Evolutionary conservation across 2,329 filamentous ascomycete genomes (phyloP), one percentile per base, ranked within the genome.

Genomic region (Aspergillus oerlinghausenensis): DNA sequence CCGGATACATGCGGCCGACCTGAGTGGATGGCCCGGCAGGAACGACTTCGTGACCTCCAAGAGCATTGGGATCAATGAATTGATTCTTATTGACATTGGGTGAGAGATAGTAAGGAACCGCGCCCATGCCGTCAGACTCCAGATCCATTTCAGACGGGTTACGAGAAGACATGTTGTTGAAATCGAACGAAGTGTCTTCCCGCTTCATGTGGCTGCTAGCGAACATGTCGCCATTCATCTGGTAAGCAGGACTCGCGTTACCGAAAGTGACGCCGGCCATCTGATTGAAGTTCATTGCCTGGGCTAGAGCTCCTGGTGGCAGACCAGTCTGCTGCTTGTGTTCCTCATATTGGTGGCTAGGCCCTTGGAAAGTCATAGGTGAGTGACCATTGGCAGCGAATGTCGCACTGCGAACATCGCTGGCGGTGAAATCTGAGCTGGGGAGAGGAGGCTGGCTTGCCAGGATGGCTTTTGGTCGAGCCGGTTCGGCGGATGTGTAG

Each of bases 281-380:
- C 69, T 88, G 82, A 73, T 89, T 92, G 66, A 94, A 84, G 38
- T 89, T 88, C 70, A 94, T 84, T 11, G 92, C 89, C 74, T 85
- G 89, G 45, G 88, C 86, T 61, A 94, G 80, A 52, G 91, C 92
- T 60, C 92, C 92, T 1, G 90, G 88, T 0, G 94, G 90, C 29
- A 97, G 86, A 61, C 92, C 92, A 3, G 94, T 97, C 79, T 97
- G 92, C 73, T 99, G 94, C 78, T 91, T 90, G 79, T 97, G 95
- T 70, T 90, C 86, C 68, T 92, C 90, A 80, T 97, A 97, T 76
- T 96, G 90, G 78, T 97, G 92, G 74, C 91, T 96, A 8, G 94
- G 93, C 38, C 86, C 90, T 50, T 85, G 86, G 69, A 92, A 84
- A 21, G 82, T 77, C 62, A 82, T 82, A 60, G 87, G 83, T 26